Conservation (phyloP, 2,329 filamentous ascomycete species). For the Elsinoe perseae region DNA sequence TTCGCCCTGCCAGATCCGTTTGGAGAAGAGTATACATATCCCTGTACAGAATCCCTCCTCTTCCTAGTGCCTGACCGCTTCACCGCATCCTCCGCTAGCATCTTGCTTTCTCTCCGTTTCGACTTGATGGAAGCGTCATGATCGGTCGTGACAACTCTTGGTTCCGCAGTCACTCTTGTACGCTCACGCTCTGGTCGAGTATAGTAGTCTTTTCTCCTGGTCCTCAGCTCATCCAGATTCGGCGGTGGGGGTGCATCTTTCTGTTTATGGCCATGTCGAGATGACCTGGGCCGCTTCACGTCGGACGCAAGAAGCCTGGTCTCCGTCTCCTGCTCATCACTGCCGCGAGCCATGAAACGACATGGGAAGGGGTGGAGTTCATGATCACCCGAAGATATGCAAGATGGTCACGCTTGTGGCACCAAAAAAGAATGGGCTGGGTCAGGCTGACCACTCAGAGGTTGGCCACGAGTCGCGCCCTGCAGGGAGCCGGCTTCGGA, state of each 20-base stretch:
- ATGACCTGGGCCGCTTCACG: background rate
- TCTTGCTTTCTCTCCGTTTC: background rate
- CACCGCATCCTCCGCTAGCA: slow-evolving; percentile 22
- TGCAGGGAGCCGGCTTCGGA: slow-evolving; percentile 5
- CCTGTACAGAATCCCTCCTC: slow-evolving; percentile 18
- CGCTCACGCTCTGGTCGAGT: background rate
- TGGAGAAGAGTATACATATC: slow-evolving; percentile 10
- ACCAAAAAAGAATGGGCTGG: slow-evolving; percentile 3
- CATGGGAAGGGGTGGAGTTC: background rate
- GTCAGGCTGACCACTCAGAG: background rate
- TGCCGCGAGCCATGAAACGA: slow-evolving; percentile 1
- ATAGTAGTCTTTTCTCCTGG: slow-evolving; percentile 4
- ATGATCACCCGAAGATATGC: background rate
- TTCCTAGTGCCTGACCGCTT: slow-evolving; percentile 22
- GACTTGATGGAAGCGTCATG: background rate
- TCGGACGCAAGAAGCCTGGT: background rate
- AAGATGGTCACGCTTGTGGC: background rate
- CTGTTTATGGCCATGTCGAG: background rate
- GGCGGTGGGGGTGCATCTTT: background rate
- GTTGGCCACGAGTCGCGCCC: background rate
- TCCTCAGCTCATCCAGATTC: slow-evolving; percentile 9
- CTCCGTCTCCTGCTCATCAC: background rate
- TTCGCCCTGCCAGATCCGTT: background rate
- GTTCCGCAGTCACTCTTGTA: background rate
- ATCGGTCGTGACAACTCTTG: too few species aligned